Base-by-base conservation (phyloP, 371 early-diverging fungal species). In the Capniomyces stellatus region DNA sequence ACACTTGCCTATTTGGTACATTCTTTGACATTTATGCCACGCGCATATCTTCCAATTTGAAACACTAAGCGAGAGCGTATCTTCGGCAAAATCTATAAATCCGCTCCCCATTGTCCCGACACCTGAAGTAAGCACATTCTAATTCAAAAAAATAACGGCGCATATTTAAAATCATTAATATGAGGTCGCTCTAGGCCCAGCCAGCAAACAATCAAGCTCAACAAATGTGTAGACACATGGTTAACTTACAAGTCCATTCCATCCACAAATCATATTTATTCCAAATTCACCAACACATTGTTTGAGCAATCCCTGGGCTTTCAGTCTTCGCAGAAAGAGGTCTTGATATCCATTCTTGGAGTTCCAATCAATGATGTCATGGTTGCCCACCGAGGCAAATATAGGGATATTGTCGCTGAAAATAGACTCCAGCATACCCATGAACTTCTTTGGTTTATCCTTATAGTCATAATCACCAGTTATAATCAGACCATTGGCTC, bases 161-260 rank as follows among this genome's bases (percentile, higher is more conserved):
- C 19, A 40, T 13, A 40, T 13, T 13, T 40, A 40, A 40, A 15
- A 15, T 40, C 19, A 19, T 40, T 13, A 15, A n/a, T n/a, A n/a
- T n/a, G n/a, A n/a, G n/a, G n/a, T n/a, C n/a, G n/a, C n/a, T n/a
- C n/a, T n/a, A n/a, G n/a, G n/a, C n/a, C n/a, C n/a, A n/a, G n/a
- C n/a, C n/a, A n/a, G n/a, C n/a, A n/a, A n/a, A n/a, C n/a, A n/a
- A n/a, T n/a, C n/a, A n/a, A n/a, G n/a, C n/a, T n/a, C n/a, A n/a
- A n/a, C n/a, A n/a, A n/a, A n/a, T n/a, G n/a, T n/a, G n/a, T n/a
- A n/a, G n/a, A n/a, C n/a, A n/a, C n/a, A n/a, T n/a, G 19, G 13
- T 40, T 40, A 19, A 40, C 46, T 44, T 44, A 44, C 46, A 22
- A 44, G 27, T n/a, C 46, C 46, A n/a, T 44, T 44, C 46, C 46